A percentile compares a stretch with the other conserved stretches of the same genome.
Evolutionary conservation across 2,329 filamentous ascomycete species (phyloP).

Genomic region (Xylaria sp.): DNA sequence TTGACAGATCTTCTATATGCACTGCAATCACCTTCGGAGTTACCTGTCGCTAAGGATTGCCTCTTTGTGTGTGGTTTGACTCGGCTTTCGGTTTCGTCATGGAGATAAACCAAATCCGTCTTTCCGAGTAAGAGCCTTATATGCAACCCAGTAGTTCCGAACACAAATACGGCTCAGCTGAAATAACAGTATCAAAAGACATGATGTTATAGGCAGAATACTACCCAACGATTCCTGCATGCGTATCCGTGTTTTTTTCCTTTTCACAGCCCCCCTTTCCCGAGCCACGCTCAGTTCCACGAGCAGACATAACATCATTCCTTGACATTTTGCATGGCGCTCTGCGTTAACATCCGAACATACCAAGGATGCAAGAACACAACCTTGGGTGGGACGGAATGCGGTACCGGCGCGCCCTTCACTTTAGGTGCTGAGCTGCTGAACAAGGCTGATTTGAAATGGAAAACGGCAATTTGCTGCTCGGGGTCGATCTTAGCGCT

Average conservation of each 20-base stretch:
- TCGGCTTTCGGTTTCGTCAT: background rate
- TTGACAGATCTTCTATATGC: background rate
- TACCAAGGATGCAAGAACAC: constrained; percentile 47
- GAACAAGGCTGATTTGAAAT: constrained; percentile 48
- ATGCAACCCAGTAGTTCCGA: background rate
- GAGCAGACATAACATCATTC: constrained; percentile 28
- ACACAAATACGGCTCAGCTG: background rate
- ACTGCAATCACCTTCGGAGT: background rate
- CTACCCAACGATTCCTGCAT: background rate
- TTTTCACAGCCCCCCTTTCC: background rate
- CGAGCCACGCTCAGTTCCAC: background rate
- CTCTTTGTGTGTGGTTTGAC: background rate
- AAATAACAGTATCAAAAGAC: background rate
- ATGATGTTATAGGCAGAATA: background rate
- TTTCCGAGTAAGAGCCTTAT: background rate
- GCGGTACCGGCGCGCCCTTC: constrained; percentile 34
- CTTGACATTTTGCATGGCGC: constrained; percentile 44
- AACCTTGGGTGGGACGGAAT: constrained; percentile 44
- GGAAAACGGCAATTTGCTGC: constrained; percentile 46
- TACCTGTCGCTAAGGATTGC: background rate
- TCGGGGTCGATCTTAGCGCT: constrained; percentile 47
- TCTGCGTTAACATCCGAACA: constrained; percentile 46
- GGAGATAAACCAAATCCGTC: background rate
- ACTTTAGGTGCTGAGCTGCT: constrained; percentile 43
- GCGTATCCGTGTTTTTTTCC: background rate